Evolutionary conservation across 2,329 filamentous ascomycete species (phyloP).

Genomic region (Coniochaeta sp.): DNA sequence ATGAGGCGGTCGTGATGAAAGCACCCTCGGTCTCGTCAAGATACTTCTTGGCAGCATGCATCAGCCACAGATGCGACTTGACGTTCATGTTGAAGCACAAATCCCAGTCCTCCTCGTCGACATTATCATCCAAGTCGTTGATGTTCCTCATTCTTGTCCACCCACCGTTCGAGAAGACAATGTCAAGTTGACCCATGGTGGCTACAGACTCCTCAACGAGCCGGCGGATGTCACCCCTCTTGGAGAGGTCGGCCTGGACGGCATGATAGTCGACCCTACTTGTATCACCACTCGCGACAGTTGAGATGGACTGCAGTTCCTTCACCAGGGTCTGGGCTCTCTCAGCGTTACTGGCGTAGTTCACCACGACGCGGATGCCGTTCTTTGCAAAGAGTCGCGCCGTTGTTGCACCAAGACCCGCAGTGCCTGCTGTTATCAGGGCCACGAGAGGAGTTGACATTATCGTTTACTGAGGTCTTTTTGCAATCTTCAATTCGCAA

Average conservation of each 20-base stretch:
- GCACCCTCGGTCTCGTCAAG: conserved; percentile 49
- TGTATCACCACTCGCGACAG: conserved; percentile 31
- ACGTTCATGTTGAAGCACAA: conserved; percentile 53
- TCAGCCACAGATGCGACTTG: conserved; percentile 52
- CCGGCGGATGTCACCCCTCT: conserved; percentile 47
- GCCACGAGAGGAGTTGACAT: conserved; percentile 19
- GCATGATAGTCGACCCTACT: conserved; percentile 29
- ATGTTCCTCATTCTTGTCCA: conserved; percentile 42
- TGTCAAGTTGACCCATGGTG: conserved; percentile 63
- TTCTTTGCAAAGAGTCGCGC: conserved; percentile 59
- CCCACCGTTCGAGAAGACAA: conserved; percentile 68
- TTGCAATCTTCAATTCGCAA: not conserved
- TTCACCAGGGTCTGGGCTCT: conserved; percentile 51
- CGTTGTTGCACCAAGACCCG: conserved; percentile 65
- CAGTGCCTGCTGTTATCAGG: conserved; percentile 43
- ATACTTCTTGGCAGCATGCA: conserved; percentile 44
- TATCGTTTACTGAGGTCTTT: not conserved
- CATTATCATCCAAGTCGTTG: conserved; percentile 40
- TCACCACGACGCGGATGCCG: conserved; percentile 64
- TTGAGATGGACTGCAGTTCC: conserved; percentile 42
- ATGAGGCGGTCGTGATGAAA: conserved; percentile 56
- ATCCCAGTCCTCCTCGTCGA: conserved; percentile 53
- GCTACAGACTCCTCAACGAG: conserved; percentile 52
- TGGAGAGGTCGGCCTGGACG: conserved; percentile 60
- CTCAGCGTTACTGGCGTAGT: conserved; percentile 57